Evolutionary conservation across 441 rosid species (phyloP).

Genomic region (Erodium trifolium): DNA sequence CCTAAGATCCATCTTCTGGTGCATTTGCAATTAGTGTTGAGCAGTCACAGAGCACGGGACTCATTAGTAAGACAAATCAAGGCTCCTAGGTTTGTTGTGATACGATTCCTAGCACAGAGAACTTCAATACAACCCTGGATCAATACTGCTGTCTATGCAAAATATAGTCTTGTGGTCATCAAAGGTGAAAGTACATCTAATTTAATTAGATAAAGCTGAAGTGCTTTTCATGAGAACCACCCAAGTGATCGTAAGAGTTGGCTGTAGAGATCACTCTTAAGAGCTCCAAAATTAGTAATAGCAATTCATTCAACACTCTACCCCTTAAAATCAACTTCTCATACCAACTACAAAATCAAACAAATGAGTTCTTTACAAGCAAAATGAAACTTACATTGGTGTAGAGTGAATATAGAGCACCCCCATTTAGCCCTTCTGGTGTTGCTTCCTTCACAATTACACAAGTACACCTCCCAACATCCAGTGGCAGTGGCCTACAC

Average conservation of each 20-base stretch:
- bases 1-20: too few species aligned
- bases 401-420: conserved; percentile 59
- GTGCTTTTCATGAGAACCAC: neutral
- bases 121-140: neutral
- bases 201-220: too few species aligned
- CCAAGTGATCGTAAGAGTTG: too few species aligned
- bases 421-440: conserved; percentile 43
- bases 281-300: neutral
- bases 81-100: neutral
- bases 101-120: neutral
- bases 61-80: neutral
- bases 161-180: neutral
- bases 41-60: neutral
- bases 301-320: neutral
- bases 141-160: neutral
- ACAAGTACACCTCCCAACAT: conserved; percentile 83
- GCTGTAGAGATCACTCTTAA: too few species aligned
- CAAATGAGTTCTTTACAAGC: conserved; percentile 6
- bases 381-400: conserved; percentile 51
- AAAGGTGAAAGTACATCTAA: neutral
- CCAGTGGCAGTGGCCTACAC: conserved; percentile 79
- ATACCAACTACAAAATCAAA: neutral
- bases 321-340: neutral
- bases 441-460: conserved; percentile 63
- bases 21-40: too few species aligned